Percentiles rank a stretch among this genome's conserved stretches.
phyloP scores from a whole-genome alignment of 176 grass and related monocot species.

The Musa beccarii region DNA sequence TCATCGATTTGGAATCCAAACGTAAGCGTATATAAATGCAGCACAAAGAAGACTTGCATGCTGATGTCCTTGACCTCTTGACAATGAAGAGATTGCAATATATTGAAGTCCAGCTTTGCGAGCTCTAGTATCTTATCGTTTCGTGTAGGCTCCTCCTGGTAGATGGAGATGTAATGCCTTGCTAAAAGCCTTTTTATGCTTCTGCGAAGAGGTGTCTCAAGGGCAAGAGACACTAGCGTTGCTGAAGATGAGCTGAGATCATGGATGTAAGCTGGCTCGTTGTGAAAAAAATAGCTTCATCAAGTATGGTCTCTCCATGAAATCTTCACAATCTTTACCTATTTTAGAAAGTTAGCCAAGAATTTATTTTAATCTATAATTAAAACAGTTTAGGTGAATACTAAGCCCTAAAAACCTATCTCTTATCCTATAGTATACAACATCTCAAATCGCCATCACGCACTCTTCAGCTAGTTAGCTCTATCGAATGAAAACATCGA shows the following conservation, averaged over 20 bases:
- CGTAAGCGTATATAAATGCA: neutral
- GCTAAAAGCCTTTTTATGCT: slow-evolving; percentile 31
- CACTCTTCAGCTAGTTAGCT: too few relatives aligned
- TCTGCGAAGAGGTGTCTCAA: slow-evolving; percentile 25
- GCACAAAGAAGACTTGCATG: slow-evolving; percentile 4
- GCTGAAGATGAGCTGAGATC: neutral
- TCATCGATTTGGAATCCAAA: neutral
- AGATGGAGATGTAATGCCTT: slow-evolving; percentile 20
- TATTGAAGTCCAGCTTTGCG: slow-evolving; percentile 36
- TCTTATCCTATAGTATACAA: too few relatives aligned
- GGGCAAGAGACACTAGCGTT: slow-evolving; percentile 14
- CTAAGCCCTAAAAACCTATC: too few relatives aligned
- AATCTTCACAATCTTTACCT: too few relatives aligned
- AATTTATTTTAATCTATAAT: too few relatives aligned
- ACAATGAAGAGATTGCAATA: slow-evolving; percentile 30
- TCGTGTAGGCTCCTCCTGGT: slow-evolving; percentile 10
- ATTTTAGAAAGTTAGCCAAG: too few relatives aligned
- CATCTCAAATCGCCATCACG: too few relatives aligned
- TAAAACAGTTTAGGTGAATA: too few relatives aligned
- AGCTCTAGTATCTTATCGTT: slow-evolving; percentile 22
- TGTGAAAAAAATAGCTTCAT: slow-evolving; percentile 6
- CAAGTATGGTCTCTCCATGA: slow-evolving; percentile 29
- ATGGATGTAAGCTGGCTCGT: neutral
- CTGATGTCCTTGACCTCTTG: slow-evolving; percentile 25
- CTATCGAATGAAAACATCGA: too few relatives aligned